These are phyloP conservation scores for Penicillium cosmopolitanum DNA, from an alignment of 495 filamentous ascomycete genomes.

Conservation along the genomic window DNA sequence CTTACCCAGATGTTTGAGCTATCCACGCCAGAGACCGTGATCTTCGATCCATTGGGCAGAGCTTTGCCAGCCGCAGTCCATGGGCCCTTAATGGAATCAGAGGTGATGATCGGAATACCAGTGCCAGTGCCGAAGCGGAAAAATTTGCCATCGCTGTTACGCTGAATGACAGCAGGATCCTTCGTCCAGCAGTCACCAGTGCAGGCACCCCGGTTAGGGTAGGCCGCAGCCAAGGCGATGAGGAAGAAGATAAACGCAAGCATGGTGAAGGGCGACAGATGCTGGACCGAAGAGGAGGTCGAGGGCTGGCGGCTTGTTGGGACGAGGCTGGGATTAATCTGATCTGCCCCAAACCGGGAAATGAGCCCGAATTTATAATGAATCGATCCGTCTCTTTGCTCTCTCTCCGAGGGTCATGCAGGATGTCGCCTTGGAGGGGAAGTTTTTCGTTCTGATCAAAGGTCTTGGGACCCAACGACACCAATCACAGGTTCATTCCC, in stretches of 20 bases:
- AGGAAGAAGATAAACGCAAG: conserved; percentile 28
- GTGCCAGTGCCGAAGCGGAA: conserved; percentile 73
- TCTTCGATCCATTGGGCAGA: conserved; percentile 59
- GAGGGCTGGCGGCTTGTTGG: conserved; percentile 6
- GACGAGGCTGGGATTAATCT: background rate
- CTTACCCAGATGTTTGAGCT: conserved; percentile 63
- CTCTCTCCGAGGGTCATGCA: conserved; percentile 18
- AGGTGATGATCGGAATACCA: conserved; percentile 60
- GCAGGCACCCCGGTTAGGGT: conserved; percentile 59
- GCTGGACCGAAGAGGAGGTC: background rate
- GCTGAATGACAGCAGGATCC: conserved; percentile 66
- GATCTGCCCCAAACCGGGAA: conserved; percentile 7
- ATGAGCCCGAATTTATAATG: conserved; percentile 29
- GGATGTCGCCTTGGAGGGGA: conserved; percentile 17
- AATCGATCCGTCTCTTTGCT: conserved; percentile 6
- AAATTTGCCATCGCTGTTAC: conserved; percentile 67
- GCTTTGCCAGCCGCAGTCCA: conserved; percentile 64
- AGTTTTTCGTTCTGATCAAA: conserved; percentile 18
- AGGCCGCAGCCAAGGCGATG: conserved; percentile 38
- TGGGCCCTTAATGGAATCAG: conserved; percentile 61
- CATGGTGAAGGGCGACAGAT: conserved; percentile 19
- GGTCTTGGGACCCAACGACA: conserved; percentile 22
- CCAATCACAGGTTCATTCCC: conserved; percentile 26
- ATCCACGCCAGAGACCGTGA: conserved; percentile 51
- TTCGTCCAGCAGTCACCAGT: conserved; percentile 63